Evolutionary conservation across 2,329 filamentous ascomycete species (phyloP), one percentile per base, ranked within the genome.

Genomic region (Cladosporium sp.): DNA sequence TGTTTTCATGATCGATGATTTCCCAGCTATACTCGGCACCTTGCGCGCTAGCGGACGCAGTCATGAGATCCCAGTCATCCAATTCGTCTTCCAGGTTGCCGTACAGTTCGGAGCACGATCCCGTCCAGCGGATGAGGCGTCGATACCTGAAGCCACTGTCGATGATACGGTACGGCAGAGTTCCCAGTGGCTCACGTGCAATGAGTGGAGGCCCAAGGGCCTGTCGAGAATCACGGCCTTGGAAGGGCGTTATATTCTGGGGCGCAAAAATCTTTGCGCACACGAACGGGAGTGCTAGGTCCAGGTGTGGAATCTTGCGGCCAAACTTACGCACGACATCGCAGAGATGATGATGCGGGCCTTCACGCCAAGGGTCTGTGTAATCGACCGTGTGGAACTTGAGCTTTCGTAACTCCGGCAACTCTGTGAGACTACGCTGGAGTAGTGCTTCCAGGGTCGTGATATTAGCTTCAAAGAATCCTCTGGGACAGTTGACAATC

Each of bases 231-330:
- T 22, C n/a, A 25, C 22, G 25, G 5, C 5, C 15, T 15, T 58
- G 28, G 39, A 59, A 40, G 43, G 58, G 17, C 9, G 40, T 15
- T 5, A 14, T 5, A n/a, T 51, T 20, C 25, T 19, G 30, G 3
- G 59, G 51, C 5, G 49, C 19, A 38, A 66, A 64, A 11, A 67
- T 63, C 11, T 42, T 37, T 38, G 30, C 51, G 59, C 65, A 68
- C 3, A 59, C 63, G 36, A 61, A 66, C 6, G 66, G 64, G 6
- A 68, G 25, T 15, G 63, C 63, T 40, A 68, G 43, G 52, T 67
- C 64, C 3, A 68, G 58, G n/a, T 45, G 51, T 36, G 42, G 63
- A 28, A 67, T 61, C 17, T 58, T 60, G 11, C 56, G 22, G 14
- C 61, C 62, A 11, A 62, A 20, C 15, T 59, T 50, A 22, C 63